A percentile compares a stretch with the other conserved stretches of the same genome.
Evolutionary conservation across 2,329 filamentous ascomycete genomes (phyloP).

Genomic region (Ophiostoma sp.): DNA sequence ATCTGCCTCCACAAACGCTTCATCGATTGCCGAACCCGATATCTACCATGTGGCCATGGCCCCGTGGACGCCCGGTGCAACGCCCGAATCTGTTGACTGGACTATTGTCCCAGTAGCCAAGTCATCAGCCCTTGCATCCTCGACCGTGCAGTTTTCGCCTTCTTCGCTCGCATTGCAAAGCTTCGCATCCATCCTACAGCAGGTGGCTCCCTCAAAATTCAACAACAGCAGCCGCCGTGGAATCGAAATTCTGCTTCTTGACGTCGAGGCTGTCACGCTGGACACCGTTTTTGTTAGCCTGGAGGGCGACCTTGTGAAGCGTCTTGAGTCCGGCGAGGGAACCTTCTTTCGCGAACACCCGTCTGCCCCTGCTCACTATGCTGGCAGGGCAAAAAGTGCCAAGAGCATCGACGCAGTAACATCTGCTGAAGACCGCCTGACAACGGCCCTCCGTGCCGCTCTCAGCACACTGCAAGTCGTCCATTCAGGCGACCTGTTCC

Average conservation of each 20-base stretch:
- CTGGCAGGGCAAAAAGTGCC: not conserved
- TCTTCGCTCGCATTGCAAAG: constrained; percentile 68
- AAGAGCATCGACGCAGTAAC: constrained; percentile 12
- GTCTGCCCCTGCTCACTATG: constrained; percentile 26
- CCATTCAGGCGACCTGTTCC: constrained; percentile 74
- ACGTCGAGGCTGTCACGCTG: constrained; percentile 72
- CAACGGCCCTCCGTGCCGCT: constrained; percentile 65
- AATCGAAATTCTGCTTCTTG: constrained; percentile 77
- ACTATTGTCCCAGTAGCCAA: constrained; percentile 72
- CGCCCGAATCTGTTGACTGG: constrained; percentile 65
- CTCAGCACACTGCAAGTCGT: constrained; percentile 68
- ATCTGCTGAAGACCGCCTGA: constrained; percentile 52
- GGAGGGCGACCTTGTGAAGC: constrained; percentile 72
- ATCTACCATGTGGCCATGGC: constrained; percentile 65
- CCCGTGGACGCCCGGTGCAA: constrained; percentile 61
- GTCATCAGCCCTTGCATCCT: constrained; percentile 62
- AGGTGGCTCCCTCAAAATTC: constrained; percentile 69
- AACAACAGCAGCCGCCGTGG: constrained; percentile 66
- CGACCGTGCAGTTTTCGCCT: constrained; percentile 74
- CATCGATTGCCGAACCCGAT: constrained; percentile 33
- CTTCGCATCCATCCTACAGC: constrained; percentile 68
- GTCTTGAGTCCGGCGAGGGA: constrained; percentile 75
- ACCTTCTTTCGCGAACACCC: constrained; percentile 68
- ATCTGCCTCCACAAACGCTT: constrained; percentile 18
- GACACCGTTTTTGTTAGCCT: constrained; percentile 84